Base-by-base conservation (phyloP, 352 stramenopile species). In the Aphanomyces cochlioides region DNA sequence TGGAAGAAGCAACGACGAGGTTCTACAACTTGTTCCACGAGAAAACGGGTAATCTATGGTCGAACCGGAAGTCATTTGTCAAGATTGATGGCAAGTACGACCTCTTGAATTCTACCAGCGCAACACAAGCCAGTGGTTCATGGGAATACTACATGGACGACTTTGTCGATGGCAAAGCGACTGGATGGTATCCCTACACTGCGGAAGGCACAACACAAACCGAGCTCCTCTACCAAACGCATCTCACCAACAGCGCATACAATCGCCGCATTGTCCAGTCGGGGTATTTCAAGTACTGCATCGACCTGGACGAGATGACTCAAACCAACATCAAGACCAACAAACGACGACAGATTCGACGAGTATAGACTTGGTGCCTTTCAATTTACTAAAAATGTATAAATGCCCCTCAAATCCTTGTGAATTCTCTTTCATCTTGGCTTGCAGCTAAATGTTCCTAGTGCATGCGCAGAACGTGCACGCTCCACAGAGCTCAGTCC, bases 111-210 rank as follows among this genome's bases (percentile, higher is more conserved):
- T 41, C 56, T 13, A 45, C 54, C n/a, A 43, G 48, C 19, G 41
- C 34, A 5, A 45, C 59, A 6, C 19, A 56, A 8, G 19, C 17
- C 10, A 34, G n/a, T 7, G 59, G 39, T 6, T 3, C 19, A 8
- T 67, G 59, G 59, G 59, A 67, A 34, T 67, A 67, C 41, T 67
- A 67, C 59, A 56, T 67, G 59, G n/a, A 67, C 41, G 41, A 67
- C 59, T 50, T 56, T 36, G 21, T 67, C 7, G 39, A 67, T 37
- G 70, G 73, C 57, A 80, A 80, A 59, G 13, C 66, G 15, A 75
- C 75, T 38, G 75, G 69, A 7, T 80, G 75, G 75, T 77, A 80
- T 40, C 69, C 75, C 38, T 80, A 78, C 45, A 57, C 53, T 5
- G 64, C 15, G 8, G 60, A 61, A 10, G 73, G n/a, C 7, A 65